Evolutionary conservation across 2,329 filamentous ascomycete species (phyloP).

Genomic region (Chaetoscypha palmicola): DNA sequence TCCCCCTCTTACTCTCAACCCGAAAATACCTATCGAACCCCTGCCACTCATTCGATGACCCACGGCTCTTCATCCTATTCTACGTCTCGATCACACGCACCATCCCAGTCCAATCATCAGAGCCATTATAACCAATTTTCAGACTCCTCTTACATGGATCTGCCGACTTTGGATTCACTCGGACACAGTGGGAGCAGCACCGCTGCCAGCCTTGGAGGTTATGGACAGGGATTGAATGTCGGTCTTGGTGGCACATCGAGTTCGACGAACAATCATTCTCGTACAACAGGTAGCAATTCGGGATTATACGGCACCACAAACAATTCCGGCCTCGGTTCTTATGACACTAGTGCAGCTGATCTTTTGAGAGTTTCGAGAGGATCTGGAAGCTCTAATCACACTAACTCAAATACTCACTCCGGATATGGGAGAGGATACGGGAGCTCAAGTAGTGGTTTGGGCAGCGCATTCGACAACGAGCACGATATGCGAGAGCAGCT

Average conservation of each 20-base stretch:
- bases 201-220: slow-evolving; percentile 11
- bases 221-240: slow-evolving; percentile 10
- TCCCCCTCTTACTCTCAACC: slow-evolving; percentile 22
- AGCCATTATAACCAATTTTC: slow-evolving; percentile 25
- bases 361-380: slow-evolving; percentile 13
- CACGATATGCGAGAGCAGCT: slow-evolving; percentile 24
- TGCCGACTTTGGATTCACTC: slow-evolving; percentile 28
- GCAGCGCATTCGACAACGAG: slow-evolving; percentile 16
- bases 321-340: slow-evolving; percentile 15
- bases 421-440: slow-evolving; percentile 10
- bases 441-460: not conserved
- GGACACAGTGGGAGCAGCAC: slow-evolving; percentile 18
- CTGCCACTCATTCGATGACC: slow-evolving; percentile 22
- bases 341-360: slow-evolving; percentile 17
- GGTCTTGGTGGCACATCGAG: slow-evolving; percentile 6
- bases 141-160: slow-evolving; percentile 27
- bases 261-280: slow-evolving; percentile 13
- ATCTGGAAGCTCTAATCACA: not conserved
- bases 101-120: slow-evolving; percentile 23
- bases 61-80: slow-evolving; percentile 21
- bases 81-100: slow-evolving; percentile 18
- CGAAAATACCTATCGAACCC: slow-evolving; percentile 21
- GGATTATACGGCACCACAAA: slow-evolving; percentile 19
- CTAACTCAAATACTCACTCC: slow-evolving; percentile 10
- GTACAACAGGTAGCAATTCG: slow-evolving; percentile 17